Base-by-base conservation (phyloP, 108 stramenopile genomes). In the Nannochloropsis gaditana region DNA sequence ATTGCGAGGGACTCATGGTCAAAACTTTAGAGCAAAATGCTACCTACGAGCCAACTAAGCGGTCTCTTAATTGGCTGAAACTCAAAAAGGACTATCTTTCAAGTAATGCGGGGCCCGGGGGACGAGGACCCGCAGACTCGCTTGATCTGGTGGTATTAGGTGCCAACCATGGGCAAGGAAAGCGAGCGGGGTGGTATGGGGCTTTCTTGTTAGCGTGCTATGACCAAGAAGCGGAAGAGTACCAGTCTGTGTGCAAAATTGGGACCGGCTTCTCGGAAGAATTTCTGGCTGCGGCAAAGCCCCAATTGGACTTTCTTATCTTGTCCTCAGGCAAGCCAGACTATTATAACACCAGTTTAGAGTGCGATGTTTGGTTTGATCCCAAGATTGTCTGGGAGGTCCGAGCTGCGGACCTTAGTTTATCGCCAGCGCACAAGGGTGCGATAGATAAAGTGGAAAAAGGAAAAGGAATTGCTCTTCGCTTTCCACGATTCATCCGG, bases 1-100 rank as follows among this genome's bases (percentile, higher is more conserved):
- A 97, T 87, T 99, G 97, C 88, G 99, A 99, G 90, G 99, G 99
- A 44, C 94, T 99, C 82, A 99, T 99, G 99, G 97, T 99, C 43
- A 99, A 99, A 93, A 98, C 98, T 9, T 92, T 99, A 83, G 94
- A 94, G 80, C 92, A 87, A 19, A 94, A 95, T 87, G 94, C 94
- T 59, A 90, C 93, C 2, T 99, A 99, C 91, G 94, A 97, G 90
- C 99, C 99, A 9, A 94, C 95, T 44, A 92, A 92, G 80, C 92
- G 99, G 45, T 96, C 96, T 17, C 90, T 99, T 80, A 99, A 99
- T 87, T 99, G 99, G 99, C 92, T 99, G 86, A 99, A 99, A 85
- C 93, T 99, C 47, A 99, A 99, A 89, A 99, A 99, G 92, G 99
- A 99, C 91, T 99, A 99, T 84, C 91, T 99, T n/a, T 73, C 59